Conservation (phyloP, 2,329 filamentous ascomycete species). For the Xylariales sp. region DNA sequence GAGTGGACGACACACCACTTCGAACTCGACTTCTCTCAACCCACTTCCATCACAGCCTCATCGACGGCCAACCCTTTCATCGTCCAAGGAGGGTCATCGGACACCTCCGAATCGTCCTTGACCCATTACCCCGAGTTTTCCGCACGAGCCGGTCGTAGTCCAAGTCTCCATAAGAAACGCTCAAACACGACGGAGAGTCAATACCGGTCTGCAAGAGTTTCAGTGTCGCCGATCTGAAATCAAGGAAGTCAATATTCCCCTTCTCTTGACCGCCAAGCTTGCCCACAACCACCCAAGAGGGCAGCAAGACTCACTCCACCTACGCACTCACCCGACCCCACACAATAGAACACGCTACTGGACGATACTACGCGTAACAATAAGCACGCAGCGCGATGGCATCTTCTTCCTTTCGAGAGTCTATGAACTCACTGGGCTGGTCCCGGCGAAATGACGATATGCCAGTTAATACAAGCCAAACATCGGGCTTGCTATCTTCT, state of each 20-base stretch:
- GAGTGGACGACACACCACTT: no score
- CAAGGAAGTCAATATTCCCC: constrained; percentile 1
- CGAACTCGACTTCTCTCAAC: no score
- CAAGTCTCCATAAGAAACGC: constrained; percentile 5
- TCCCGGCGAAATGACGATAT: constrained; percentile 76
- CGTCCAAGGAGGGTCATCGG: constrained; percentile 18
- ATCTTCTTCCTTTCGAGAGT: constrained; percentile 85
- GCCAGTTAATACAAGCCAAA: constrained; percentile 67
- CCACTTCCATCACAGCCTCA: constrained; percentile 13
- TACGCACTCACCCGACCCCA: not conserved
- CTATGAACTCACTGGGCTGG: constrained; percentile 93
- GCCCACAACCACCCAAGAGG: not conserved
- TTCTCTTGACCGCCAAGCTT: not conserved
- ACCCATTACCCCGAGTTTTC: constrained; percentile 6
- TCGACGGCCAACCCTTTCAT: constrained; percentile 12
- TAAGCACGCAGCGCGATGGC: constrained; percentile 60
- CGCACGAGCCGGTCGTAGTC: not conserved
- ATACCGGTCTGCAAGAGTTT: no score
- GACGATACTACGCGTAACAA: not conserved
- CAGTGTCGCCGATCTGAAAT: no score
- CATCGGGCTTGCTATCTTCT: constrained; percentile 72
- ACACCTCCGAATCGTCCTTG: constrained; percentile 12
- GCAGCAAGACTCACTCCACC: not conserved
- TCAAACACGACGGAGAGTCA: no score
- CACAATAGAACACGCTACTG: not conserved